Evolutionary conservation across 768 basidiomycete species (phyloP), one percentile per base, ranked within the genome.

Genomic region (Gautieria morchelliformis): DNA sequence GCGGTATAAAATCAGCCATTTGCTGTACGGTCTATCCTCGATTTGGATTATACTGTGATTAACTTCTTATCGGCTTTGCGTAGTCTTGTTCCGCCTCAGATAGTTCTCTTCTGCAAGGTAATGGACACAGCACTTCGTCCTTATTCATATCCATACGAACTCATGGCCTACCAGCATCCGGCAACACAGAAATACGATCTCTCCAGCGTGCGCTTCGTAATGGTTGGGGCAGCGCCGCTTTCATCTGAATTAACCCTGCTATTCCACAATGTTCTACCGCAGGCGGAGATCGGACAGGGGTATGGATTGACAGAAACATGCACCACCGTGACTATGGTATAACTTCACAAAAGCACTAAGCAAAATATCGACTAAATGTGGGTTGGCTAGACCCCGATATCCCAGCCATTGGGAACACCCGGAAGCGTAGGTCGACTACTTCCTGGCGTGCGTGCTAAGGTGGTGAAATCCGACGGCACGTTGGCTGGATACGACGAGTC

Each of bases 271-370:
- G 53, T 63, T 15, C 35, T 63, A 27, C 63, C 63, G 17, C 41
- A 58, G 15, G 46, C 53, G 4, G 56, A 57, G 47, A 77, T 82
- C 40, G 81, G 81, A 0, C 82, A 84, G 66, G 78, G 76, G 5
- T 83, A 82, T 59, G 82, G 85, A 5, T 77, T 84, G 79, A 87
- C 86, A 0, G 86, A 88, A 64, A 75, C 79, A 0, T 74, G 75
- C 56, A 81, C 82, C 0, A 73, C 78, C 8, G 72, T 77, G 7
- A 66, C 74, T 14, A 75, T 81, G 70, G 78, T 76, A 67, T 68
- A 78, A 3, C 35, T 37, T 14, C 35, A 14, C 10, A 37, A 6
- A 14, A 37, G 14, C 35, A 54, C 30, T 39, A 24, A 20, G 14
- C 41, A 40, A 10, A 11, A 22, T 56, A 30, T 2, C 17, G 9